Evolutionary conservation across 2,329 filamentous ascomycete species (phyloP).

Genomic region (Hymenoscyphus linearis): DNA sequence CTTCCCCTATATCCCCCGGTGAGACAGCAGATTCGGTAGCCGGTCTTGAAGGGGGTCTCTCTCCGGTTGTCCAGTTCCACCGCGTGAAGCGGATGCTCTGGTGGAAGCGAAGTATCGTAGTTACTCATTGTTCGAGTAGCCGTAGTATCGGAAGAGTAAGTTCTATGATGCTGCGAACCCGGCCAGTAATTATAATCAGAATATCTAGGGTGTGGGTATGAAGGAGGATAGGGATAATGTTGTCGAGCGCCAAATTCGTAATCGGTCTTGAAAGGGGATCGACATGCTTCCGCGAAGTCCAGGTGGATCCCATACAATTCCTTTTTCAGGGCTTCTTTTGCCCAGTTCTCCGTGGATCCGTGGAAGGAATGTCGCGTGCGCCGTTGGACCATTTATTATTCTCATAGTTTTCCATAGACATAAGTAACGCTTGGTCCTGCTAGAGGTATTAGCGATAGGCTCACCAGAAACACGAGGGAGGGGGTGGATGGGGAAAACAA

Average conservation of each 20-base stretch:
- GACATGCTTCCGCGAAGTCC: neutral
- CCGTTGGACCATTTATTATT: conserved; percentile 32
- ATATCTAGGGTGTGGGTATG: neutral
- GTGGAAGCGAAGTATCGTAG: conserved; percentile 4
- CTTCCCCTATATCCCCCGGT: too few species aligned
- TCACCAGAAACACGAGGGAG: conserved; percentile 4
- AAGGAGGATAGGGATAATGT: neutral
- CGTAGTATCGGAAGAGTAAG: neutral
- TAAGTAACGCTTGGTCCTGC: conserved; percentile 30
- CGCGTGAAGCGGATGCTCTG: conserved; percentile 1
- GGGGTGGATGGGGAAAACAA: conserved; percentile 11
- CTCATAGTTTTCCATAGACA: conserved; percentile 30
- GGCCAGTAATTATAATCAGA: neutral
- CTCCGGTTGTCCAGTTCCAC: conserved; percentile 1
- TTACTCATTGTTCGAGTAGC: neutral
- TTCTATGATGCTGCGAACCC: neutral
- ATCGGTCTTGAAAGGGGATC: neutral
- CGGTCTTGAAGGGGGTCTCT: neutral
- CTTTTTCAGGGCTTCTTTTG: conserved; percentile 30
- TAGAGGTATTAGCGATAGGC: conserved; percentile 8
- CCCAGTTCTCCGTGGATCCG: conserved; percentile 32
- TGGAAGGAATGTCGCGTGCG: conserved; percentile 30
- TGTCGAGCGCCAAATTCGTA: conserved; percentile 9
- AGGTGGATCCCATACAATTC: conserved; percentile 32
- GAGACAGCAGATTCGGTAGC: neutral